Evolutionary conservation across 345 rosid genomes (phyloP).

Genomic region (Salix exigua): DNA sequence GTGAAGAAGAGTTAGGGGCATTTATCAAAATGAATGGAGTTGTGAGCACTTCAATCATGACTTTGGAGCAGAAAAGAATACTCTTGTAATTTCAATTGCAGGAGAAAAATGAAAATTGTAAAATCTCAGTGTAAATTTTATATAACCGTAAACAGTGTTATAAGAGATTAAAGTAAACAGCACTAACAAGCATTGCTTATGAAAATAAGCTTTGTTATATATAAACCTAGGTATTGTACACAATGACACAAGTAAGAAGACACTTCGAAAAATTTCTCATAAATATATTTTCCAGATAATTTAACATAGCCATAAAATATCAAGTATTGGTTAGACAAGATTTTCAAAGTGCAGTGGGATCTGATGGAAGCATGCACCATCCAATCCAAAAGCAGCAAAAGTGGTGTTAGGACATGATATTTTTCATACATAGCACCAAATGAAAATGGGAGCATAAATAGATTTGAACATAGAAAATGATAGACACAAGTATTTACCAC

Average conservation of each 20-base stretch:
- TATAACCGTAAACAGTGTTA: not conserved
- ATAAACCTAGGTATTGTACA: not conserved
- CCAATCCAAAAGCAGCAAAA: not conserved
- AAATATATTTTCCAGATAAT: not conserved
- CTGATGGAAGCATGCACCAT: conserved; percentile 6
- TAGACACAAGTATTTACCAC: conserved; percentile 48
- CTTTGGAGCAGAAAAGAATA: not conserved
- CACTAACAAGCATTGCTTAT: not conserved
- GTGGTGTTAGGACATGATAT: not conserved
- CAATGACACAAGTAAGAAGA: not conserved
- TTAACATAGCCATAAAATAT: not conserved
- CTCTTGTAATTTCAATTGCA: not conserved
- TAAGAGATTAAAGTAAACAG: not conserved
- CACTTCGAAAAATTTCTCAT: not conserved
- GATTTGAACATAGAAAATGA: conserved; percentile 2
- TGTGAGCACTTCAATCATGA: not conserved
- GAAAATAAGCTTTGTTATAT: not conserved
- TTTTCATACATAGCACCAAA: not conserved
- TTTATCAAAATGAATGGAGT: not conserved
- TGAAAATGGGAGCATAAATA: not conserved
- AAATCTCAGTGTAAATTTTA: not conserved
- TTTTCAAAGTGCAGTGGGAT: not conserved
- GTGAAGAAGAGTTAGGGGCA: not conserved
- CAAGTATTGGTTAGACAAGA: not conserved
- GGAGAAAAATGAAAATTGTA: not conserved